phyloP scores from a whole-genome alignment of 345 rosid species.

The Rhizophora mangle region DNA sequence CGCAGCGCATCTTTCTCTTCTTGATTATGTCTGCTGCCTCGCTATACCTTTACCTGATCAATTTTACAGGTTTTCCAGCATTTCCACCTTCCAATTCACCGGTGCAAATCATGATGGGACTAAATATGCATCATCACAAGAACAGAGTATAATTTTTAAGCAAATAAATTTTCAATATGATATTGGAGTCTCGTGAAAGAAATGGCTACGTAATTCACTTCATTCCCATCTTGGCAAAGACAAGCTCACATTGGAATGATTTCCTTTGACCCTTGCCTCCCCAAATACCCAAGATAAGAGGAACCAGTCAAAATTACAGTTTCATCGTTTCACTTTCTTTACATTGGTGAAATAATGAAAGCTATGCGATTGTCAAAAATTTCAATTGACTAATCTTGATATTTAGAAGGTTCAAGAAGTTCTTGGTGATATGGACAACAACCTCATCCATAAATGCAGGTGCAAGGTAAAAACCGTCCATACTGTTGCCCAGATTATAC shows the following conservation, averaged over 20 bases:
- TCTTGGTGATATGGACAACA: slow-evolving; percentile 51
- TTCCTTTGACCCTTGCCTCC: slow-evolving; percentile 68
- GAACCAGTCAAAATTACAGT: slow-evolving; percentile 29
- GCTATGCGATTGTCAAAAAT: not conserved
- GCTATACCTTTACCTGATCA: slow-evolving; percentile 50
- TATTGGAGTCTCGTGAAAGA: no score
- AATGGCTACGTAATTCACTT: slow-evolving; percentile 13
- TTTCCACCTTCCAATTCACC: slow-evolving; percentile 60
- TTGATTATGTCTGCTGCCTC: slow-evolving; percentile 48
- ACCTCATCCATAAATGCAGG: slow-evolving; percentile 61
- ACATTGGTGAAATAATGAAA: not conserved
- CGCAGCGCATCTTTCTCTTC: slow-evolving; percentile 54
- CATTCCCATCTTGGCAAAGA: slow-evolving; percentile 60
- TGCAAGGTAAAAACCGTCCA: slow-evolving; percentile 57
- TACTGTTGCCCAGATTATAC: slow-evolving; percentile 34
- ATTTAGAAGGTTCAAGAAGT: slow-evolving; percentile 52
- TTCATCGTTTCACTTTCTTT: not conserved
- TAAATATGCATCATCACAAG: slow-evolving; percentile 10
- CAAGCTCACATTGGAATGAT: slow-evolving; percentile 60
- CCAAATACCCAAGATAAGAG: slow-evolving; percentile 53
- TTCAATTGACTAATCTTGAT: slow-evolving; percentile 35
- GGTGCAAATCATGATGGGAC: slow-evolving; percentile 54
- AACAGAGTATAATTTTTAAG: no score
- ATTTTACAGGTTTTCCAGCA: slow-evolving; percentile 57
- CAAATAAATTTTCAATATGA: no score